Percentiles rank a stretch among this genome's conserved stretches.
These are phyloP conservation scores for Termitomyces sp. DNA, from an alignment of 1,284 basidiomycete species.

Conservation along the genomic window DNA sequence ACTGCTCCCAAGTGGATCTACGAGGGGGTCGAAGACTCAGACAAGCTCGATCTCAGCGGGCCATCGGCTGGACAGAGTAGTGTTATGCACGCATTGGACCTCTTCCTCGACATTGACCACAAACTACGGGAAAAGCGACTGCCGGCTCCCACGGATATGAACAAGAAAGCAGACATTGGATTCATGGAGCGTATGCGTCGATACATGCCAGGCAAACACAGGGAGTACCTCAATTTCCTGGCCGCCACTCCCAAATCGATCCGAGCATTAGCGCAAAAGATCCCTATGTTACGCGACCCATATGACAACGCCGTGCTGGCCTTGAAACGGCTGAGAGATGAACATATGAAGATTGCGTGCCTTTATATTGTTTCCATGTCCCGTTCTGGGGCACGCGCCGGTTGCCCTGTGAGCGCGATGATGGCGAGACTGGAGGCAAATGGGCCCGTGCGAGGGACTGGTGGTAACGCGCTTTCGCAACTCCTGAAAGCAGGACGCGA, in stretches of 20 bases:
- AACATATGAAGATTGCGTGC: conserved; percentile 85
- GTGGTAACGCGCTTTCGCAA: conserved; percentile 77
- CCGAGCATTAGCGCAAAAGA: conserved; percentile 53
- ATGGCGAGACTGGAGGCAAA: conserved; percentile 51
- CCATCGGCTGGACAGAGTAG: conserved; percentile 94
- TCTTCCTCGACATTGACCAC: conserved; percentile 82
- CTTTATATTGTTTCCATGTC: conserved; percentile 81
- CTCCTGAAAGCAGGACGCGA: conserved; percentile 87
- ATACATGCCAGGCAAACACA: conserved; percentile 78
- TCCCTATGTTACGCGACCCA: conserved; percentile 56
- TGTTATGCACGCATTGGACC: conserved; percentile 78
- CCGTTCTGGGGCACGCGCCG: conserved; percentile 41
- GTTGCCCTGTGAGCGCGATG: conserved; percentile 51
- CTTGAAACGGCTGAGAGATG: conserved; percentile 78
- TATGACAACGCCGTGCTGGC: conserved; percentile 80
- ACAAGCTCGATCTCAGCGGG: conserved; percentile 67
- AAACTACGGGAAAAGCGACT: conserved; percentile 68
- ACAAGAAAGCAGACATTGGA: conserved; percentile 60
- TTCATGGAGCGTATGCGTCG: conserved; percentile 81
- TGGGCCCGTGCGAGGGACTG: conserved; percentile 73
- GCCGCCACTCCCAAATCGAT: conserved; percentile 45
- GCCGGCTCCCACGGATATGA: conserved; percentile 62
- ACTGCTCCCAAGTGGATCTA: conserved; percentile 72
- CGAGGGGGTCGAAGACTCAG: conserved; percentile 66
- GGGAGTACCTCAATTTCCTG: conserved; percentile 59